phyloP scores from a whole-genome alignment of 2,329 filamentous ascomycete genomes.

The Hymenoscyphus linearis region DNA sequence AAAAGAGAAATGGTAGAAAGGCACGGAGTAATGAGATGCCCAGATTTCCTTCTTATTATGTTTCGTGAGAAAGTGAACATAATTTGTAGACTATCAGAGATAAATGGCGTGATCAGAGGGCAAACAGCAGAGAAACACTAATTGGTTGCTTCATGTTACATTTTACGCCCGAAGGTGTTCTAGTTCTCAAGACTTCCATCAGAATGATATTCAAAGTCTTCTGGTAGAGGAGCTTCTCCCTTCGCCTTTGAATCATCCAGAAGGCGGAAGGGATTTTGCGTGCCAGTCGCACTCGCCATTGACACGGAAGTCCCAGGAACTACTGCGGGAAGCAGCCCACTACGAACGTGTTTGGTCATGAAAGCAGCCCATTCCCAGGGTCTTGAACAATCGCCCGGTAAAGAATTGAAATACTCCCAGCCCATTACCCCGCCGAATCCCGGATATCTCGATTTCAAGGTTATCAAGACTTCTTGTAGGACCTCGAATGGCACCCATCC shows the following conservation, averaged over 20 bases:
- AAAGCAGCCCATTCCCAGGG: constrained; percentile 76
- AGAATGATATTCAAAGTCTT: constrained; percentile 26
- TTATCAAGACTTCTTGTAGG: constrained; percentile 51
- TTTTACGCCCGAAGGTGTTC: not conserved
- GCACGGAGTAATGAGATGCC: not conserved
- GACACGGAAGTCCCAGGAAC: not conserved
- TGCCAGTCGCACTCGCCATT: constrained; percentile 4
- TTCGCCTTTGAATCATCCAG: constrained; percentile 17
- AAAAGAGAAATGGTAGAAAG: constrained; percentile 20
- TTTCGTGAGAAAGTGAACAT: not conserved
- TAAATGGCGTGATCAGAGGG: not conserved
- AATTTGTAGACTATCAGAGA: not conserved
- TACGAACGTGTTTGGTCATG: constrained; percentile 40
- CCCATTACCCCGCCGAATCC: constrained; percentile 85
- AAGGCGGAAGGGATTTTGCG: constrained; percentile 13
- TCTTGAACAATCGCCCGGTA: constrained; percentile 54
- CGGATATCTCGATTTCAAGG: constrained; percentile 54
- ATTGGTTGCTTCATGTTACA: not conserved
- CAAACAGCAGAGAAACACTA: not conserved
- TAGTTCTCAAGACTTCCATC: constrained; percentile 23
- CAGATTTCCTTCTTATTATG: not conserved
- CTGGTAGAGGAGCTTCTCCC: constrained; percentile 24
- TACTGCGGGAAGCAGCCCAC: not conserved
- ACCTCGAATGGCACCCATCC: constrained; percentile 57
- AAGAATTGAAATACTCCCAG: constrained; percentile 90